phyloP scores from a whole-genome alignment of 2,329 filamentous ascomycete genomes.

The Clonostachys sp. region DNA sequence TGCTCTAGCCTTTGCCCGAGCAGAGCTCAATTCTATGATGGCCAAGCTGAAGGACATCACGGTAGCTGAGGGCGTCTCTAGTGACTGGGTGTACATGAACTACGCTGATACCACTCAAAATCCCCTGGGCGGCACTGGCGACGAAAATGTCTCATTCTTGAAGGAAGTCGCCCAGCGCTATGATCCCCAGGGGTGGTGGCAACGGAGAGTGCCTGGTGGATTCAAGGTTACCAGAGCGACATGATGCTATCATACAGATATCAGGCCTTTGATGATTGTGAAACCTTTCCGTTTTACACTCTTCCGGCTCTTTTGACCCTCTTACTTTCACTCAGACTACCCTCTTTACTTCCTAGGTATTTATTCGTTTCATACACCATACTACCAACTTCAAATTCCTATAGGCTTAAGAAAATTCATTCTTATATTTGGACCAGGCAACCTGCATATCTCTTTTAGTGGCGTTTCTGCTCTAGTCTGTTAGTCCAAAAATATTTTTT shows the following conservation, averaged over 20 bases:
- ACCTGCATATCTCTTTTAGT: no score
- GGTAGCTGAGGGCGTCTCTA: conserved; percentile 39
- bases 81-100: conserved; percentile 36
- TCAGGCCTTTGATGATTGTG: no score
- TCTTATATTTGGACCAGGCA: no score
- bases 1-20: neutral
- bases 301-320: no score
- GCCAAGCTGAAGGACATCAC: conserved; percentile 19
- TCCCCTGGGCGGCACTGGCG: conserved; percentile 26
- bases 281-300: no score
- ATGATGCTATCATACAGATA: neutral
- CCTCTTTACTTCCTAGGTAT: no score
- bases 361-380: no score
- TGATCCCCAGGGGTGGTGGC: conserved; percentile 23
- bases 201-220: conserved; percentile 13
- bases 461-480: no score
- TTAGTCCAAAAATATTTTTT: no score
- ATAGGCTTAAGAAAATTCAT: no score
- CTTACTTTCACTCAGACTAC: no score
- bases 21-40: neutral
- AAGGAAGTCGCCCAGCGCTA: conserved; percentile 18
- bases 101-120: conserved; percentile 30
- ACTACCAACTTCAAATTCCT: no score
- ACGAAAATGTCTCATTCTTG: conserved; percentile 20
- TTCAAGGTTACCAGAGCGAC: conserved; percentile 24